A percentile compares a stretch with the other conserved stretches of the same genome.
phyloP scores from a whole-genome alignment of 1,284 basidiomycete species.

The Mycosarcoma mackinlayi region DNA sequence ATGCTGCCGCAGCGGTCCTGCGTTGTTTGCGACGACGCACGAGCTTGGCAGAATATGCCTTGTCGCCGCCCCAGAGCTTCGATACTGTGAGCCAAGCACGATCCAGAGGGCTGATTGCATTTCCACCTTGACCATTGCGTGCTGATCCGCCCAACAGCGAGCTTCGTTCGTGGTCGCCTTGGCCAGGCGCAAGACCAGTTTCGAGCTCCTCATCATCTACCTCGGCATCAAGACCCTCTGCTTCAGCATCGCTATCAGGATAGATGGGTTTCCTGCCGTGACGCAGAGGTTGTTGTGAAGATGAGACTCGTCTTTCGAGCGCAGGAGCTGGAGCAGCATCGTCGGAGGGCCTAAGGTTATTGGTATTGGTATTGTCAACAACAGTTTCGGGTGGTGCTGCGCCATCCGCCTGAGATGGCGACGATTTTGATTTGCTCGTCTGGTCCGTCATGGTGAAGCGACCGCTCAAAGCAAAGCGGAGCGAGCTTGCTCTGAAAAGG shows the following conservation, averaged over 20 bases:
- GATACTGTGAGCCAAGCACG: conserved; percentile 44
- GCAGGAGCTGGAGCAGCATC: conserved; percentile 19
- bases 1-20: conserved; percentile 17
- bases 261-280: conserved; percentile 55
- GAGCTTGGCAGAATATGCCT: conserved; percentile 33
- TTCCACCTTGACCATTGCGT: conserved; percentile 8
- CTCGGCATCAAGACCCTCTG: conserved; percentile 49
- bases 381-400: too few relatives aligned
- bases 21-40: conserved; percentile 37
- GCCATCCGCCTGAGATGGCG: not conserved
- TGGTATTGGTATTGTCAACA: conserved; percentile 6
- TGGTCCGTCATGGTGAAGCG: conserved; percentile 14
- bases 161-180: conserved; percentile 38
- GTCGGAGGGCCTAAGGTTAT: conserved; percentile 12
- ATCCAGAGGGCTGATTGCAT: conserved; percentile 24
- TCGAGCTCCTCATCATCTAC: conserved; percentile 55
- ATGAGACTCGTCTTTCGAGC: conserved; percentile 34
- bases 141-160: conserved; percentile 32
- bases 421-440: conserved; percentile 4
- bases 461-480: not conserved
- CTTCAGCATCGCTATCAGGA: conserved; percentile 50
- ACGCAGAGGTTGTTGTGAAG: conserved; percentile 41
- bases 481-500: too few relatives aligned
- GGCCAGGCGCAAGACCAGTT: conserved; percentile 27
- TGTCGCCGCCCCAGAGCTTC: conserved; percentile 46